These are phyloP conservation scores for Endocalyx cinctus DNA, from an alignment of 2,329 filamentous ascomycete genomes.

Conservation along the genomic window DNA sequence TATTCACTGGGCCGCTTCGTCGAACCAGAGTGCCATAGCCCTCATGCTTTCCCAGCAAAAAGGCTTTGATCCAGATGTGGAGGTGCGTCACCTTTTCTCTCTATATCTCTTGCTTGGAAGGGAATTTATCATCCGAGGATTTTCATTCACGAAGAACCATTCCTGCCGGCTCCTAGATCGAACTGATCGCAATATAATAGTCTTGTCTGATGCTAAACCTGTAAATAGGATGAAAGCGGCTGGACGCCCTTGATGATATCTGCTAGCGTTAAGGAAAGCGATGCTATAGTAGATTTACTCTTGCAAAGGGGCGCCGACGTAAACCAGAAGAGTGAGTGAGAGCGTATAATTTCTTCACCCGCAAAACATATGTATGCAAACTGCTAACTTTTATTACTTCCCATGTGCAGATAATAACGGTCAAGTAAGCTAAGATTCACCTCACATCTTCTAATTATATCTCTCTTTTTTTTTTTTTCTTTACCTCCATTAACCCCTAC, in stretches of 20 bases:
- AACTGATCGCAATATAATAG: not conserved
- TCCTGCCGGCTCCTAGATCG: not conserved
- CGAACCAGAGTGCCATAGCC: conserved; percentile 73
- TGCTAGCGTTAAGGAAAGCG: conserved; percentile 66
- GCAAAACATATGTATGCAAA: conserved; percentile 14
- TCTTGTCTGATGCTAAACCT: conserved; percentile 2
- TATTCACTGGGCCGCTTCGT: conserved; percentile 90
- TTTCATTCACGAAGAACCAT: no score
- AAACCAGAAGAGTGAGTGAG: conserved; percentile 61
- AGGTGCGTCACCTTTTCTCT: conserved; percentile 56
- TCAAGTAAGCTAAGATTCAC: conserved; percentile 55
- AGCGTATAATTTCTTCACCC: not conserved
- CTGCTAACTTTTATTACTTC: not conserved
- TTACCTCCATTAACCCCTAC: no score
- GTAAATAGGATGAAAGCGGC: conserved; percentile 62
- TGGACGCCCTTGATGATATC: conserved; percentile 87
- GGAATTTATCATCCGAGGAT: no score
- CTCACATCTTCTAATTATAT: no score
- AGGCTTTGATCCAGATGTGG: conserved; percentile 77
- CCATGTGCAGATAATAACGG: conserved; percentile 53
- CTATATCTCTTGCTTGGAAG: not conserved
- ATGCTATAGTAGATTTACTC: conserved; percentile 63
- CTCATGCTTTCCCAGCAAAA: conserved; percentile 65
- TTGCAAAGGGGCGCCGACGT: conserved; percentile 67
- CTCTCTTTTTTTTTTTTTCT: no score